phyloP scores from a whole-genome alignment of 2,329 filamentous ascomycete species.

The Coccinonectria pachysandricola region DNA sequence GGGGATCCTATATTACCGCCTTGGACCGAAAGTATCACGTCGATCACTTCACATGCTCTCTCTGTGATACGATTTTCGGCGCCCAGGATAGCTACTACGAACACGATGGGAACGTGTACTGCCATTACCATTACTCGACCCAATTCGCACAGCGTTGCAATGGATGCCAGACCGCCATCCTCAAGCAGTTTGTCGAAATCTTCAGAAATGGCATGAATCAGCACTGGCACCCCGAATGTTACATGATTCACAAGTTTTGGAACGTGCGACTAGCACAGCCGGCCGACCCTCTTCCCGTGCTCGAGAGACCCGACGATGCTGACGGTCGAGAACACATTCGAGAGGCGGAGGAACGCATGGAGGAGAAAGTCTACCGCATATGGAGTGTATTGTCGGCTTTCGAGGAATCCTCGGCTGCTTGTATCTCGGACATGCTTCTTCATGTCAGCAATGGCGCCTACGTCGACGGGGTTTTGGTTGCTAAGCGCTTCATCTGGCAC shows the following conservation, averaged over 20 bases:
- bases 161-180: conserved; percentile 90
- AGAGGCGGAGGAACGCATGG: conserved; percentile 83
- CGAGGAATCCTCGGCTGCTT: conserved; percentile 93
- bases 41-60: conserved; percentile 96
- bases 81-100: conserved; percentile 99
- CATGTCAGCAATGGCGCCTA: conserved; percentile 98
- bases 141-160: conserved; percentile 94
- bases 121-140: conserved; percentile 97
- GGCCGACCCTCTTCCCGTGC: conserved; percentile 37
- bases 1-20: conserved; percentile 96
- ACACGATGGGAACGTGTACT: conserved; percentile 92
- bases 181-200: conserved; percentile 99
- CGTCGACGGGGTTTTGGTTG: conserved; percentile 86
- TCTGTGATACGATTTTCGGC: conserved; percentile 95
- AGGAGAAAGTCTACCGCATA: conserved; percentile 94
- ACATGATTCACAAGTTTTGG: conserved; percentile 99
- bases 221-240: conserved; percentile 98
- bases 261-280: conserved; percentile 75
- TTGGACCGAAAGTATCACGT: conserved; percentile 98
- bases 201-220: conserved; percentile 97
- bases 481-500: conserved; percentile 92
- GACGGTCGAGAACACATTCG: conserved; percentile 67
- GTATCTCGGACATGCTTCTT: conserved; percentile 97
- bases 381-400: conserved; percentile 97
- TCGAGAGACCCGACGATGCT: conserved; percentile 34